These are phyloP conservation scores for Clathrospora elynae DNA, from an alignment of 2,329 filamentous ascomycete genomes.

Conservation along the genomic window DNA sequence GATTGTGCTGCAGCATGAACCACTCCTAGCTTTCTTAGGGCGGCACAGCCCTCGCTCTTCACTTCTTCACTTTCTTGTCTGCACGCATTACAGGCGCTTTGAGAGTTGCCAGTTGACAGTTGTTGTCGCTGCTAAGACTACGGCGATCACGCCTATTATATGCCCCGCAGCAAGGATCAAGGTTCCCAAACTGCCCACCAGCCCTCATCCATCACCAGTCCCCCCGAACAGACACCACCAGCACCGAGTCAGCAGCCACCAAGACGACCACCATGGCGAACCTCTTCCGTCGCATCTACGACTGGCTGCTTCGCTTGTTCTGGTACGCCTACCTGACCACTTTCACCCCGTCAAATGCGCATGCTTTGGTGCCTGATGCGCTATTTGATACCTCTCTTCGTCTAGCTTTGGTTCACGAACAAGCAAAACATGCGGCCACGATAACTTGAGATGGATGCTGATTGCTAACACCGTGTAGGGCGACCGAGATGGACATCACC, in stretches of 20 bases:
- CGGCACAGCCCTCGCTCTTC: conserved; percentile 40
- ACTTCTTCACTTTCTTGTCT: conserved; percentile 29
- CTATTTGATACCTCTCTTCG: conserved; percentile 32
- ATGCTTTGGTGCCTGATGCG: conserved; percentile 34
- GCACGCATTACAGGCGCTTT: too few relatives aligned
- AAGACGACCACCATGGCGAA: conserved; percentile 70
- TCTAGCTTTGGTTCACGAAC: conserved; percentile 23
- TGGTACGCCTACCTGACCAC: conserved; percentile 67
- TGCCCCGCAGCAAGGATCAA: conserved; percentile 46
- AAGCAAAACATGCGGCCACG: conserved; percentile 23
- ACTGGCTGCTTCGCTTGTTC: conserved; percentile 97
- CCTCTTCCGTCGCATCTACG: conserved; percentile 92
- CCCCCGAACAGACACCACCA: conserved; percentile 29
- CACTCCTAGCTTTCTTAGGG: conserved; percentile 35
- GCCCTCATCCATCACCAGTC: conserved; percentile 36
- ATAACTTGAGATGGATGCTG: conserved; percentile 26
- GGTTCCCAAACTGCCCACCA: conserved; percentile 41
- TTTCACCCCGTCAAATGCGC: conserved; percentile 16
- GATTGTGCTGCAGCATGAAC: conserved; percentile 23
- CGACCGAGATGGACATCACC: conserved; percentile 99
- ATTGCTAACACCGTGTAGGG: conserved; percentile 62
- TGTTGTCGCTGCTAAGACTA: conserved; percentile 29
- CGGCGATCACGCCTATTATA: conserved; percentile 37
- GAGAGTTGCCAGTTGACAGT: conserved; percentile 30
- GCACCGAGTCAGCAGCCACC: conserved; percentile 43